Evolutionary conservation across 192 early-diverging fungal species (phyloP).

Genomic region (Linnemannia schmuckeri): DNA sequence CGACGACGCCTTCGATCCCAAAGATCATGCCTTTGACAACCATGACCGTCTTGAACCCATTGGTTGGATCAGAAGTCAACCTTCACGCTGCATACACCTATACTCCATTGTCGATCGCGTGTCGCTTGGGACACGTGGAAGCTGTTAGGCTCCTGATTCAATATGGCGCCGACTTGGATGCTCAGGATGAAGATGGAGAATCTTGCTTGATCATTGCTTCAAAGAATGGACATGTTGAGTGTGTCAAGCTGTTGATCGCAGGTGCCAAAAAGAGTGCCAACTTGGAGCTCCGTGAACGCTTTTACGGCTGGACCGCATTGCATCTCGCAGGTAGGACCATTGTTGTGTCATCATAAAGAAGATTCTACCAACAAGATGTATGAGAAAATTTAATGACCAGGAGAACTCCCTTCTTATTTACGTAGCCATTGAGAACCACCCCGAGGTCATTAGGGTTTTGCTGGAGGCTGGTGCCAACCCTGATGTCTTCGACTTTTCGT

Average conservation of each 20-base stretch:
- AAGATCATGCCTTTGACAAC: constrained; percentile 44
- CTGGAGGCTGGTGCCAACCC: constrained; percentile 66
- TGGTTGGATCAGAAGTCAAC: constrained; percentile 37
- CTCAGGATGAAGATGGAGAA: constrained; percentile 79
- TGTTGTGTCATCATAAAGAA: neutral
- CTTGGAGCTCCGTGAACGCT: constrained; percentile 63
- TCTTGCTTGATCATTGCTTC: constrained; percentile 68
- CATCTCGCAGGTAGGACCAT: constrained; percentile 65
- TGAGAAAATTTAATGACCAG: neutral
- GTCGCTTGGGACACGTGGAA: constrained; percentile 61
- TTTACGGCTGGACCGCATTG: constrained; percentile 74
- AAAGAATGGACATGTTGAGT: constrained; percentile 65
- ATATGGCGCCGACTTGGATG: constrained; percentile 68
- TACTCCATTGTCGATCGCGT: constrained; percentile 67
- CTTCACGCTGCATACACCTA: constrained; percentile 40
- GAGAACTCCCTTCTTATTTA: neutral
- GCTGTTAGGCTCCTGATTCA: constrained; percentile 66
- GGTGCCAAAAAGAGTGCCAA: constrained; percentile 48
- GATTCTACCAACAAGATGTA: neutral
- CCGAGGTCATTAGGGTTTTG: constrained; percentile 64
- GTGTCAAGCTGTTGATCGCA: constrained; percentile 63
- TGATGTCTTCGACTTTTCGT: constrained; percentile 60
- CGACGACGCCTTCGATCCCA: constrained; percentile 27
- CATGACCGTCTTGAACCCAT: constrained; percentile 33
- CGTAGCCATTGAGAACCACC: constrained; percentile 72